Conservation (phyloP, 2,329 filamentous ascomycete genomes). For the Boeremia lycopersici region DNA sequence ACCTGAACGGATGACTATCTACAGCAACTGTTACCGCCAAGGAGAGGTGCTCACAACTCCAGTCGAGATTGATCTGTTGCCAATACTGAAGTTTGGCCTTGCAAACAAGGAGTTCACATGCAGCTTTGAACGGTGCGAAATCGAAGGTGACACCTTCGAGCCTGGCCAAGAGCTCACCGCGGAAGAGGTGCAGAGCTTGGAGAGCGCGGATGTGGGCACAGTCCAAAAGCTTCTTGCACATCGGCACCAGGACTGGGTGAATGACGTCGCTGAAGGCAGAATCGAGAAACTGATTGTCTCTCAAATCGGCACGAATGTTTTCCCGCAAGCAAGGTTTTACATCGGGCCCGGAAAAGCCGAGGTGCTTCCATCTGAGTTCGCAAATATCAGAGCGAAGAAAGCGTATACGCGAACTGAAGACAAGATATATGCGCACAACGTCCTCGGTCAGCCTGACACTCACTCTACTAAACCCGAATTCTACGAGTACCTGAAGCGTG, state of each 20-base stretch:
- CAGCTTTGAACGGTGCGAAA: neutral
- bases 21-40: neutral
- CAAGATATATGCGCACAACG: no score
- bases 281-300: neutral
- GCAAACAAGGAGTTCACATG: neutral
- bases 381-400: neutral
- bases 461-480: neutral
- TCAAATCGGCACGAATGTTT: neutral
- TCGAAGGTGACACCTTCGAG: neutral
- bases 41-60: neutral
- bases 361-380: neutral
- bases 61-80: neutral
- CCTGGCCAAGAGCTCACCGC: neutral
- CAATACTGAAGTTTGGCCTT: neutral
- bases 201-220: neutral
- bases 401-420: neutral
- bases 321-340: neutral
- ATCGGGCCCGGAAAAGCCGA: neutral
- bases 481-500: neutral
- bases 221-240: neutral
- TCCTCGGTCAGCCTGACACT: no score
- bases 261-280: neutral
- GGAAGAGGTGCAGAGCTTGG: neutral
- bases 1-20: conserved; percentile 2
- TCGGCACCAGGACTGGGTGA: neutral